These are phyloP conservation scores for Begonia peltatifolia DNA, from an alignment of 306 rosid genomes.

Conservation along the genomic window DNA sequence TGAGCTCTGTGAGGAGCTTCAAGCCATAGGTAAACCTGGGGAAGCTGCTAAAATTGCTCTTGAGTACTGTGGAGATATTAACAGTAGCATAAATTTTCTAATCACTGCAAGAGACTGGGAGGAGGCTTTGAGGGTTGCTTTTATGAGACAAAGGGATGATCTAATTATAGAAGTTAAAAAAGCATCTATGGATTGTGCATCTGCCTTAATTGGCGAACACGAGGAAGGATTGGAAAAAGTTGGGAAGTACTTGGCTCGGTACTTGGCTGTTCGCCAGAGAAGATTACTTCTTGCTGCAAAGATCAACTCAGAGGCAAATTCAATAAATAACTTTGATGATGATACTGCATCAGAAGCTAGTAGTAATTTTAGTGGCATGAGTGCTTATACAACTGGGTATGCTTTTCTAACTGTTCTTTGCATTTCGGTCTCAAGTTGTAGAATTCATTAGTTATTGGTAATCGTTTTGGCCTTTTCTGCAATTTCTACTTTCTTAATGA, in stretches of 20 bases:
- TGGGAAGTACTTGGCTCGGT: constrained; percentile 89
- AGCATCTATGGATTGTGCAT: constrained; percentile 76
- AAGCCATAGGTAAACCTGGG: constrained; percentile 85
- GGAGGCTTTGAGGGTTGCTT: constrained; percentile 75
- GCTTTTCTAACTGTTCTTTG: too few species aligned
- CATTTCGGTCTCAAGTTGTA: too few species aligned
- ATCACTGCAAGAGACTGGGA: constrained; percentile 70
- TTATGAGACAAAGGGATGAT: constrained; percentile 59
- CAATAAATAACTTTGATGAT: constrained; percentile 57
- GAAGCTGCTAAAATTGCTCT: constrained; percentile 91
- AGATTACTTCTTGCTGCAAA: constrained; percentile 84
- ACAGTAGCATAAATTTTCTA: constrained; percentile 35
- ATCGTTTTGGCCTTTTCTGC: too few species aligned
- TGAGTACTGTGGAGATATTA: constrained; percentile 71
- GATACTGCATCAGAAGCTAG: constrained; percentile 87
- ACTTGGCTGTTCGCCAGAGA: constrained; percentile 90
- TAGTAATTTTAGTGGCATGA: constrained; percentile 98
- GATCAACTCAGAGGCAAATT: constrained; percentile 60
- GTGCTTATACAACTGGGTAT: constrained; percentile 93
- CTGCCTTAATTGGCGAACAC: constrained; percentile 46
- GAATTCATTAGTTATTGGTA: too few species aligned
- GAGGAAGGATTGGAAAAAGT: constrained; percentile 88
- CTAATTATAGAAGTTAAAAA: constrained; percentile 42
- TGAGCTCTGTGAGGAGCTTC: constrained; percentile 97
- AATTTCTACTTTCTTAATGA: too few species aligned